Conservation (phyloP, 192 early-diverging fungal genomes). For the Pilobolus umbonatus region DNA sequence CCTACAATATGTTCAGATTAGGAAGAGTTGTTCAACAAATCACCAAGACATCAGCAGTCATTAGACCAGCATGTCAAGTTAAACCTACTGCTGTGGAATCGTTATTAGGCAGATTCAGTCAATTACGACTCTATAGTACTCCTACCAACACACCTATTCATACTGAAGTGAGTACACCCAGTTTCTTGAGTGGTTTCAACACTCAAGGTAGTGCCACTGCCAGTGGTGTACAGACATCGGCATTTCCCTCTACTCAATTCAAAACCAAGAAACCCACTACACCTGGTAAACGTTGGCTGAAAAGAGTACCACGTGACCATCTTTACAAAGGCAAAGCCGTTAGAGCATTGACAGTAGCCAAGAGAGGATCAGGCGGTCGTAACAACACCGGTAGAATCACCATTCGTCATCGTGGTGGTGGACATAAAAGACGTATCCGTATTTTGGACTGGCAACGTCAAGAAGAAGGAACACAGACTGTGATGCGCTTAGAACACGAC, state of each 20-base stretch:
- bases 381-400: conserved; percentile 89
- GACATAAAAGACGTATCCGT: conserved; percentile 83
- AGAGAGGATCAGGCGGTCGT: conserved; percentile 79
- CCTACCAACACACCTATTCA: not conserved
- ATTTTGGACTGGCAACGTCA: conserved; percentile 82
- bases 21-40: conserved; percentile 11
- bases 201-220: conserved; percentile 15
- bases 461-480: conserved; percentile 69
- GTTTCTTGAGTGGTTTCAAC: conserved; percentile 25
- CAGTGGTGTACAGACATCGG: conserved; percentile 10
- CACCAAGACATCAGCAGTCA: not conserved
- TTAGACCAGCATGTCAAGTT: not conserved
- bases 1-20: conserved; percentile 6
- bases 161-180: not conserved
- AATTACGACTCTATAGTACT: conserved; percentile 17
- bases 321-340: conserved; percentile 83
- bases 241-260: conserved; percentile 57
- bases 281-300: conserved; percentile 80
- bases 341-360: conserved; percentile 74
- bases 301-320: conserved; percentile 80
- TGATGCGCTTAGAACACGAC: conserved; percentile 92
- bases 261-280: conserved; percentile 91
- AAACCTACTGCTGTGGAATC: not conserved
- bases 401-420: conserved; percentile 89
- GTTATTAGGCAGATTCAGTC: conserved; percentile 1